phyloP scores from a whole-genome alignment of 176 grass and related monocot species.

The Cocos nucifera region DNA sequence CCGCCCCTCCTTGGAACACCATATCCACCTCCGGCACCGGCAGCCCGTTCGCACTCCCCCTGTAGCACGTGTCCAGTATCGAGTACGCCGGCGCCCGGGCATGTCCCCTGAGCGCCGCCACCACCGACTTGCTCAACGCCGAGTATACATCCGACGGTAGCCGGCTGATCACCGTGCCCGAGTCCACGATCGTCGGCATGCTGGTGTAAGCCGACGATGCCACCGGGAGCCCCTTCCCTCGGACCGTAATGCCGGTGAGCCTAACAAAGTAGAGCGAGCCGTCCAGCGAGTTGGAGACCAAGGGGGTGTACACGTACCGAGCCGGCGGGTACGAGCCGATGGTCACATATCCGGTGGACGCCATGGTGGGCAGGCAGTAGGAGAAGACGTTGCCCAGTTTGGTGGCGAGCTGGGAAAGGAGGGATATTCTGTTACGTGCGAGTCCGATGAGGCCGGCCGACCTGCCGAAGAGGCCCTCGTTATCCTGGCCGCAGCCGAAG shows the following conservation, averaged over 20 bases:
- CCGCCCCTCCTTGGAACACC: slow-evolving; percentile 42
- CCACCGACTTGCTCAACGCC: slow-evolving; percentile 55
- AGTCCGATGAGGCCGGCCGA: slow-evolving; percentile 57
- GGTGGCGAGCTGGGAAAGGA: slow-evolving; percentile 50
- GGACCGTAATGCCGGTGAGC: slow-evolving; percentile 31
- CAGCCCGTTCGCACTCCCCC: slow-evolving; percentile 29
- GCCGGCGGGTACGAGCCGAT: slow-evolving; percentile 26
- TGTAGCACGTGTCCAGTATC: slow-evolving; percentile 74
- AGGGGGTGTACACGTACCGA: slow-evolving; percentile 36
- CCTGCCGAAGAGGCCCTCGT: slow-evolving; percentile 53
- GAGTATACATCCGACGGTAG: slow-evolving; percentile 52
- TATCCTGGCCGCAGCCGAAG: slow-evolving; percentile 72
- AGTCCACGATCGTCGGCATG: slow-evolving; percentile 71
- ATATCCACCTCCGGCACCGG: slow-evolving; percentile 37
- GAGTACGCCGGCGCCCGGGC: slow-evolving; percentile 29
- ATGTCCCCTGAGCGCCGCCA: slow-evolving; percentile 21
- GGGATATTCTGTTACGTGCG: slow-evolving; percentile 45
- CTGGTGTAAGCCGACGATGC: slow-evolving; percentile 38
- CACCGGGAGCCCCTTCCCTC: slow-evolving; percentile 17
- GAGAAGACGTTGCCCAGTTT: slow-evolving; percentile 45
- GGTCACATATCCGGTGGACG: slow-evolving; percentile 39
- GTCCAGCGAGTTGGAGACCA: slow-evolving; percentile 35
- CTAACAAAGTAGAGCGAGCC: slow-evolving; percentile 39
- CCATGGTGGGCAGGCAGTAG: slow-evolving; percentile 51
- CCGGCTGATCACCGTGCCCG: slow-evolving; percentile 72